Conservation (phyloP, 768 basidiomycete genomes). For the Lenzites betulinus region DNA sequence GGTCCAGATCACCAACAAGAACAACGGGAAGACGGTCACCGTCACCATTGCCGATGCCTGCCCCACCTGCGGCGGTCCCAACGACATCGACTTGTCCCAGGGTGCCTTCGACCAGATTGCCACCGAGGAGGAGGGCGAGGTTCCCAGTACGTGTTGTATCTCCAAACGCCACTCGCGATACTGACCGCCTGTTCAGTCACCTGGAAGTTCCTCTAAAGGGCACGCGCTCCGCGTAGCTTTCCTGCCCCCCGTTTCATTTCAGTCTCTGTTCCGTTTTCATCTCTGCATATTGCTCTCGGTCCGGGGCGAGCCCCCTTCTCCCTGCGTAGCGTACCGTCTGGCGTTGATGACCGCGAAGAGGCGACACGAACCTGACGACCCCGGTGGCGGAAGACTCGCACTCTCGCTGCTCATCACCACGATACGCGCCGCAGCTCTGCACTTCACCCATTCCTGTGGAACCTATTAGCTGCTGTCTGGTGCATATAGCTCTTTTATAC, state of each 20-base stretch:
- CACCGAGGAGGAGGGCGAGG: constrained; percentile 47
- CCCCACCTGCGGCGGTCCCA: constrained; percentile 67
- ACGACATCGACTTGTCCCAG: constrained; percentile 76
- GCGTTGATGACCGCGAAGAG: constrained; percentile 24
- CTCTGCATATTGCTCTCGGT: constrained; percentile 8
- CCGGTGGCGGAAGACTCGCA: constrained; percentile 41
- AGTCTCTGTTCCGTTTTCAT: constrained; percentile 2
- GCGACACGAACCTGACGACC: constrained; percentile 44
- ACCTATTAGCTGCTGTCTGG: constrained; percentile 16
- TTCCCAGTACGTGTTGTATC: constrained; percentile 51
- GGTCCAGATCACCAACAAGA: constrained; percentile 64
- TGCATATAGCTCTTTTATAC: constrained; percentile 12
- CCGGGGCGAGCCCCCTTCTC: constrained; percentile 13
- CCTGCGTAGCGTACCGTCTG: constrained; percentile 19
- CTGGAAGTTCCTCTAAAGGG: constrained; percentile 29
- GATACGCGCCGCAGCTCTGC: constrained; percentile 16
- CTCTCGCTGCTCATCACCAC: constrained; percentile 24
- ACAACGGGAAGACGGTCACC: constrained; percentile 56
- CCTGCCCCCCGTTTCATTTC: background rate
- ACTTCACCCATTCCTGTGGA: constrained; percentile 15
- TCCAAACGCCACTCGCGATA: background rate
- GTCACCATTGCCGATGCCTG: constrained; percentile 68
- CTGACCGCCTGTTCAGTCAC: constrained; percentile 28
- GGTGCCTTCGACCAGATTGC: constrained; percentile 68
- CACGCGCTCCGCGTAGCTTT: constrained; percentile 3